These are phyloP conservation scores for Solanum hybrid DNA, from an alignment of 305 asterid species.

Conservation along the genomic window DNA sequence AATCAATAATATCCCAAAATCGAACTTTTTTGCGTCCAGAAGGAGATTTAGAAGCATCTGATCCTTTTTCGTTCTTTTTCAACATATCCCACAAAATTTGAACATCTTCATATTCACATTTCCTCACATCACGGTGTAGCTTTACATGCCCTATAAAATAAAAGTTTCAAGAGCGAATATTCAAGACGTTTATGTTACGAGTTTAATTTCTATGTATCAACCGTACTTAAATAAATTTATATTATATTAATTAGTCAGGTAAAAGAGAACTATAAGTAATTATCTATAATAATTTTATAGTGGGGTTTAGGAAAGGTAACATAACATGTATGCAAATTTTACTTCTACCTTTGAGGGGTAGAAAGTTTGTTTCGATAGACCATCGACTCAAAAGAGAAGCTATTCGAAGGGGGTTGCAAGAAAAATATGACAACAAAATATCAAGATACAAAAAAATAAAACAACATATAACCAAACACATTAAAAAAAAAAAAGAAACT, in stretches of 20 bases:
- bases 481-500: no score
- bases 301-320: background rate
- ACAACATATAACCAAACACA: background rate
- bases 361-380: background rate
- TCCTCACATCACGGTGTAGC: slow-evolving; percentile 50
- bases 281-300: background rate
- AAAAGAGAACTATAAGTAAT: background rate
- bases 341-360: background rate
- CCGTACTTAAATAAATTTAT: background rate
- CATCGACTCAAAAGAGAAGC: background rate
- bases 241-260: background rate
- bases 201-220: background rate
- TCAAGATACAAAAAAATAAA: background rate
- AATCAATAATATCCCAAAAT: slow-evolving; percentile 23
- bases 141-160: slow-evolving; percentile 37
- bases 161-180: background rate
- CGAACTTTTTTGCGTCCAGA: slow-evolving; percentile 8
- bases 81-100: slow-evolving; percentile 73
- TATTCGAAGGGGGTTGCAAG: background rate
- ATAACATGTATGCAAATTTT: background rate
- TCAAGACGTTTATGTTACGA: background rate
- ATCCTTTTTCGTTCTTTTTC: slow-evolving; percentile 34
- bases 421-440: background rate
- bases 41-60: slow-evolving; percentile 5
- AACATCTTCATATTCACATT: slow-evolving; percentile 84